Base-by-base conservation (phyloP, 192 early-diverging fungal genomes). In the Spinellus fusiger region DNA sequence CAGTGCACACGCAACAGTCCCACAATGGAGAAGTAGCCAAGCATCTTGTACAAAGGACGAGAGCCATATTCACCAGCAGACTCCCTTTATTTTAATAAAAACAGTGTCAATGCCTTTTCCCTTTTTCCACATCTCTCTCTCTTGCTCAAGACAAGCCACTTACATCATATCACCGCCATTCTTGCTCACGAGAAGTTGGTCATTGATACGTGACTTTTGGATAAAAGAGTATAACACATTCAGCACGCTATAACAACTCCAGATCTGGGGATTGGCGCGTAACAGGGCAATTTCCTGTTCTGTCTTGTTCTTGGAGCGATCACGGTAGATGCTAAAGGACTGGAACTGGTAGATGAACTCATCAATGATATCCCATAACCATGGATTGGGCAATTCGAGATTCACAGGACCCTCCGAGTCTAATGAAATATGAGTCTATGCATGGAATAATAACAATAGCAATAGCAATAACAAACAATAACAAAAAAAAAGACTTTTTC, bases 261-360 rank as follows among this genome's bases (percentile, higher is more conserved):
- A 97, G 35, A 93, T 87, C 63, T 94, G 86, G 49, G 88, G 74
- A 69, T 93, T 90, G 54, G 89, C 89, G 71, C 89, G 86, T 50
- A 98, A 77, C 69, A 89, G 76, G 49, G 83, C 79, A 13, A 91
- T 74, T 71, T 98, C 95, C 65, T 86, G 86, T 16, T 89, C 82
- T 23, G 77, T 77, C 73, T 89, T 92, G 76, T 83, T 89, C 71
- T 85, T 81, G 50, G 89, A 73, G 50, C 91, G 87, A 78, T 88
- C 92, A 56, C 94, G 88, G 82, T 93, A 95, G 62, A 91, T 88
- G 79, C 92, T 90, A 80, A 95, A 98, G 56, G 93, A 86, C 81
- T 98, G 95, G 86, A 95, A 98, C 80, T 98, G 95, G 77, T 94
- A 98, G 68, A 98, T 96, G 76, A 98, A 98, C 78, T 98, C 95